Percentiles rank a stretch among this genome's conserved stretches.
Conservation (phyloP, 148 eudicot species). For the Spergularia bocconei region DNA sequence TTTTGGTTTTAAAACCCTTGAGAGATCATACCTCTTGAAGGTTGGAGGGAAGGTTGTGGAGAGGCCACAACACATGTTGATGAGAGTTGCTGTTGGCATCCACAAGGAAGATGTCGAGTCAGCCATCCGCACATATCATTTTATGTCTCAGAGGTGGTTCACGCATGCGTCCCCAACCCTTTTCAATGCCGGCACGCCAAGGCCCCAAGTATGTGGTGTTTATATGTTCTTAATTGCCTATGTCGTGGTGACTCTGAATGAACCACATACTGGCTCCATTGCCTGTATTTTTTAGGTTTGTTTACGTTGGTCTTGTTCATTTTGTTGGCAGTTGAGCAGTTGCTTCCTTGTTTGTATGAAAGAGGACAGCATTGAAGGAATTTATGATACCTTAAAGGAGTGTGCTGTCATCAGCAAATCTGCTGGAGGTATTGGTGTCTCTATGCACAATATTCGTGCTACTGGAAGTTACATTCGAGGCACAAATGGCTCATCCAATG, state of each 20-base stretch:
- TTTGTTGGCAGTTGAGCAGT: conserved; percentile 70
- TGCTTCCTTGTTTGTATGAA: conserved; percentile 94
- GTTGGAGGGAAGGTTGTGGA: conserved; percentile 72
- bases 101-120: conserved; percentile 85
- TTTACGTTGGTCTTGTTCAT: conserved; percentile 16
- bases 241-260: conserved; percentile 29
- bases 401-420: conserved; percentile 93
- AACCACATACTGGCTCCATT: not conserved
- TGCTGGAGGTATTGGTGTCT: conserved; percentile 88
- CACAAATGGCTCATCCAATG: conserved; percentile 95
- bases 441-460: conserved; percentile 69
- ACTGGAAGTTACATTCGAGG: conserved; percentile 96
- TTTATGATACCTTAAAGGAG: conserved; percentile 79
- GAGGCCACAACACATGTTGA: conserved; percentile 91
- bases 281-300: not conserved
- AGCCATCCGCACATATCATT: conserved; percentile 73
- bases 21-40: conserved; percentile 80
- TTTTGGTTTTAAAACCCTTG: conserved; percentile 91
- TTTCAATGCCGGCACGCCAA: conserved; percentile 87
- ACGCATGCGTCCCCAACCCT: conserved; percentile 97
- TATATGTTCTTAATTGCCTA: not conserved
- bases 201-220: conserved; percentile 65
- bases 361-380: conserved; percentile 92
- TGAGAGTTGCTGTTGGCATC: conserved; percentile 90
- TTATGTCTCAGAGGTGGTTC: conserved; percentile 95